Evolutionary conservation across 106 monocot genomes (phyloP), one percentile per base, ranked within the genome.

Genomic region (Acorus gramineus): DNA sequence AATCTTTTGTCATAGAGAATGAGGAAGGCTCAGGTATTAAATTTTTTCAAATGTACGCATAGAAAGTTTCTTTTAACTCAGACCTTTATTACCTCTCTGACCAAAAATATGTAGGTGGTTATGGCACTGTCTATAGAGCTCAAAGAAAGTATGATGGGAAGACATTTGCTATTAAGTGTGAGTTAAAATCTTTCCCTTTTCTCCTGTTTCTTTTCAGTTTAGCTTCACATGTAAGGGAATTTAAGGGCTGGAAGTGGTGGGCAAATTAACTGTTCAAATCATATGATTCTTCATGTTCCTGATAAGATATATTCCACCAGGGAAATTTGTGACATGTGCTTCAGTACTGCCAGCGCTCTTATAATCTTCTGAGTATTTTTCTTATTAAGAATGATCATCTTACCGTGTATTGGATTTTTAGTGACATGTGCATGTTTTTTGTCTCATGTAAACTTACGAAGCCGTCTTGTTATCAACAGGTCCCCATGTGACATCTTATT

Each of bases 111-210:
- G 47, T 75, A 96, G 96, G 96, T 79, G 96, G 96, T 61, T 96
- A 96, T 66, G 96, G 96, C 43, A 96, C 83, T 56, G 96, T 96
- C 14, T 96, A 91, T 62, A 87, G 79, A 68, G 91, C 83, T 54
- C 68, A 57, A 71, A 96, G 91, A 54, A 91, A 83, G 66, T 66
- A 63, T 2, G 96, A 96, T 79, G 96, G 79, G 5, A 91, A 85
- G 78, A 79, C 81, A 78, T 83, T 96, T 79, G 96, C 96, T 7
- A 70, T 96, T 50, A 96, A 96, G 76, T 96, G 96, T 96, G 88
- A 53, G 96, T 75, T 7, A 61, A 9, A 7, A 49, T 14, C 28
- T 28, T 28, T 28, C 28, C 28, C 28, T 28, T 28, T 28, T 28
- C 28, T 28, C 42, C 54, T 59, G 3, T 28, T 62, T 55, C 47